Percentiles rank a stretch among this genome's conserved stretches.
phyloP scores from a whole-genome alignment of 2,329 filamentous ascomycete species.

The Neonectria ditissima region DNA sequence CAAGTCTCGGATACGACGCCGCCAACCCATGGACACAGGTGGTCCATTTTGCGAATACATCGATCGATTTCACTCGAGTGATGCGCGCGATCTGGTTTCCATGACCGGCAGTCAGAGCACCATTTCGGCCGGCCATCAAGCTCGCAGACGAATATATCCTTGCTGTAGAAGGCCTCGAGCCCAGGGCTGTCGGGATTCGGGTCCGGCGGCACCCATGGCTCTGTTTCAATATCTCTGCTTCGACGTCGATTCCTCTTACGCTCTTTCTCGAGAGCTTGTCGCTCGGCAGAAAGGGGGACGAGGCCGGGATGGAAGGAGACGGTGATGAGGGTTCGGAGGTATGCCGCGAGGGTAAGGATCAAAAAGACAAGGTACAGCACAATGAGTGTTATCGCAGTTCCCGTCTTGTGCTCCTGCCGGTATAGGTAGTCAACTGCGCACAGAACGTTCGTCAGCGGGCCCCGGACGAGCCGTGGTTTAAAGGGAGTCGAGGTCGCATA shows the following conservation, averaged over 20 bases:
- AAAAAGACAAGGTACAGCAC: conserved; percentile 80
- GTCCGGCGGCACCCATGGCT: conserved; percentile 55
- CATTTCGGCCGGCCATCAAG: conserved; percentile 85
- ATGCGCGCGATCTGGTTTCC: conserved; percentile 89
- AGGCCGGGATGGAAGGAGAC: conserved; percentile 80
- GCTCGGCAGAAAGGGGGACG: conserved; percentile 68
- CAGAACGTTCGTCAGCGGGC: conserved; percentile 18
- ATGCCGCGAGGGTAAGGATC: conserved; percentile 72
- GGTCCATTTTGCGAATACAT: conserved; percentile 92
- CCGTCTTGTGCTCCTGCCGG: conserved; percentile 57
- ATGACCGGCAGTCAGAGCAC: conserved; percentile 86
- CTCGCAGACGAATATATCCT: conserved; percentile 87
- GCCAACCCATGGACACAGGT: conserved; percentile 97
- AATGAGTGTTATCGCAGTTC: conserved; percentile 76
- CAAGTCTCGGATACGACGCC: conserved; percentile 88
- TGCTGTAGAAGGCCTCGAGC: conserved; percentile 81
- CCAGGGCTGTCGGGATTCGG: conserved; percentile 71
- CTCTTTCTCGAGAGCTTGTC: conserved; percentile 47
- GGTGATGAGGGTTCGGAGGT: conserved; percentile 76
- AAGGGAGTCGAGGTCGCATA: conserved; percentile 55
- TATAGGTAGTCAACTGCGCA: conserved; percentile 76
- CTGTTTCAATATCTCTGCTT: conserved; percentile 44
- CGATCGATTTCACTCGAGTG: conserved; percentile 86
- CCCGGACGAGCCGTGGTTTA: conserved; percentile 3
- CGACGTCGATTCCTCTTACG: conserved; percentile 37